Base-by-base conservation (phyloP, 306 rosid genomes). In the Astragalus glycyphyllos region DNA sequence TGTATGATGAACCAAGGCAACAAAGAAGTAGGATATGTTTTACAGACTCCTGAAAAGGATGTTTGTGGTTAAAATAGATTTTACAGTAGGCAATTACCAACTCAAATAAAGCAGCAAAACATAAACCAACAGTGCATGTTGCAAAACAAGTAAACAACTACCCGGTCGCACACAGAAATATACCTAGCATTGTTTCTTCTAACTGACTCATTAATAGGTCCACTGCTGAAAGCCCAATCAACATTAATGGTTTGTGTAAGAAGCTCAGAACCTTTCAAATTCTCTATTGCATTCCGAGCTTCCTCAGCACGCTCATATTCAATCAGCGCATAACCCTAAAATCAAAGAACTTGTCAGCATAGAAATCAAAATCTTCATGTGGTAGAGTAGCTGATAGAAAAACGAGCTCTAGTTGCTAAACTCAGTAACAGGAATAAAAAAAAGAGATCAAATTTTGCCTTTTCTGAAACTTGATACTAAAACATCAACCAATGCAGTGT, bases 221-320 rank as follows among this genome's bases (percentile, higher is more conserved):
- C 97, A 73, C 89, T 89, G 84, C 95, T 94, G 78, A 94, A 94
- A 53, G 99, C 96, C 99, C 99, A 94, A 65, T 94, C 99, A 62
- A 91, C 99, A 46, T 34, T 76, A 62, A 94, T 64, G 57, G 77
- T 80, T 80, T 91, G 97, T 6, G 90, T 84, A 45, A 94, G 96
- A 56, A 94, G 84, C 65, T 78, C 89, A 75, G 90, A 77, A 32
- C 96, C 99, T 73, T 94, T 90, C 96, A 94, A 79, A 55, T 81
- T 82, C 62, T 89, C 79, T 78, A 90, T 91, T 40, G 99, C 99
- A 77, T 83, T 87, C 17, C 88, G 90, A 51, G 99, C 99, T 81
- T 83, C 87, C 65, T 83, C 87, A 56, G 75, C 65, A 11, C 80
- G 79, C 68, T 79, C 84, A 45, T 79, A 83, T 76, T 83, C 87